A percentile compares a stretch with the other conserved stretches of the same genome.
Evolutionary conservation across 139 green algal species (phyloP).

Genomic region (Micromonas pusilla): DNA sequence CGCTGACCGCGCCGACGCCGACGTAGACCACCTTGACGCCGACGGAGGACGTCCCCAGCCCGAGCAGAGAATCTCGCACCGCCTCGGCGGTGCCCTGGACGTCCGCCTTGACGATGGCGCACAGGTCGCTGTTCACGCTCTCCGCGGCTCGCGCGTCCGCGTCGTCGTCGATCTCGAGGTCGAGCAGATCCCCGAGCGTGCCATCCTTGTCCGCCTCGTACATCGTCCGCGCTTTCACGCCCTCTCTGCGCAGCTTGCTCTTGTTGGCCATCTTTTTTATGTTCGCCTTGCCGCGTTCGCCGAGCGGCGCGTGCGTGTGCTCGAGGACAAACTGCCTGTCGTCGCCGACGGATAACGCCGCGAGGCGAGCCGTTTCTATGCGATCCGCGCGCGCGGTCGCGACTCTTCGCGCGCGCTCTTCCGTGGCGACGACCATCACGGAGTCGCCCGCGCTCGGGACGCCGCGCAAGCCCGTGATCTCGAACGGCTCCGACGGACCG

Average conservation of each 20-base stretch:
- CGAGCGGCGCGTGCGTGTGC: not conserved
- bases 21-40: conserved; percentile 26
- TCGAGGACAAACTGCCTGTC: not conserved
- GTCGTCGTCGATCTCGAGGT: not conserved
- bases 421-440: not conserved
- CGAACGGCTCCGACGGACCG: conserved; percentile 1
- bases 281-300: not conserved
- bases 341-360: too few relatives aligned
- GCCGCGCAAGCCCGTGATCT: conserved; percentile 9
- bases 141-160: not conserved
- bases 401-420: conserved; percentile 5
- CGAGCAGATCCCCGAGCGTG: not conserved
- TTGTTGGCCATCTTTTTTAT: not conserved
- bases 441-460: conserved; percentile 11
- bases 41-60: not conserved
- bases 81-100: conserved; percentile 31
- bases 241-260: not conserved
- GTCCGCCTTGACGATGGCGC: conserved; percentile 32
- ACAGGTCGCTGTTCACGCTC: conserved; percentile 14
- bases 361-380: too few relatives aligned
- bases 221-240: not conserved
- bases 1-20: conserved; percentile 25
- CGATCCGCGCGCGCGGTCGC: conserved; percentile 1
- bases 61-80: conserved; percentile 17
- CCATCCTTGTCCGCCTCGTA: not conserved